These are phyloP conservation scores for Petunia secreta DNA, from an alignment of 257 asterid genomes.

Conservation along the genomic window DNA sequence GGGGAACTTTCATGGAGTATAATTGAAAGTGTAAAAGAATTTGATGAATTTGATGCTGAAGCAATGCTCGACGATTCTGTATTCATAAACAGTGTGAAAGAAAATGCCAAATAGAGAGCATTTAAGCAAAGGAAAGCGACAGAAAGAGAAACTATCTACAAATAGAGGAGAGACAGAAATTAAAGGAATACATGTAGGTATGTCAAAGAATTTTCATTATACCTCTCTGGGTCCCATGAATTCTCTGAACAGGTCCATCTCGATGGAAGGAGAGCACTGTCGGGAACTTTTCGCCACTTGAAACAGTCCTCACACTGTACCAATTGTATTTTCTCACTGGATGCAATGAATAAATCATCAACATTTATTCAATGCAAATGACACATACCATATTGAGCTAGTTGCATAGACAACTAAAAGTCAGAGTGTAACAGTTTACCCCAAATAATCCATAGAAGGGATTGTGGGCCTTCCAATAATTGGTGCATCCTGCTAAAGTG, in stretches of 20 bases:
- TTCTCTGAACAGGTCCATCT: constrained; percentile 82
- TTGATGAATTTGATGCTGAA: too few relatives aligned
- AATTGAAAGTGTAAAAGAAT: too few relatives aligned
- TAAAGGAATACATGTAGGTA: background rate
- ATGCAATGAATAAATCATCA: constrained; percentile 16
- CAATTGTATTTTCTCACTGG: constrained; percentile 73
- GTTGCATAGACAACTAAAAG: constrained; percentile 11
- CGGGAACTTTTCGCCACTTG: constrained; percentile 93
- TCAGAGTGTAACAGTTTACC: constrained; percentile 53
- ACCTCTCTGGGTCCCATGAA: constrained; percentile 76
- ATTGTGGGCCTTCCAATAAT: constrained; percentile 93
- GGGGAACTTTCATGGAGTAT: too few relatives aligned
- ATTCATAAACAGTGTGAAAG: too few relatives aligned
- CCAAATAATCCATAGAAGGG: constrained; percentile 55
- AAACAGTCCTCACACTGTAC: constrained; percentile 90
- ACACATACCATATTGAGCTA: constrained; percentile 23
- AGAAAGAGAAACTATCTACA: too few relatives aligned
- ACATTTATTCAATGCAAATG: constrained; percentile 35
- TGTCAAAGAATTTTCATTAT: constrained; percentile 17
- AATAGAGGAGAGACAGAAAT: too few relatives aligned
- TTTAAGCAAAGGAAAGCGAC: too few relatives aligned
- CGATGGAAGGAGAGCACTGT: constrained; percentile 68
- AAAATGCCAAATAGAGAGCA: too few relatives aligned
- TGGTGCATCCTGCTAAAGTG: constrained; percentile 65
- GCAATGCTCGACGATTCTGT: too few relatives aligned